phyloP scores from a whole-genome alignment of 2,329 filamentous ascomycete species.

The Orbilia ellipsospora region DNA sequence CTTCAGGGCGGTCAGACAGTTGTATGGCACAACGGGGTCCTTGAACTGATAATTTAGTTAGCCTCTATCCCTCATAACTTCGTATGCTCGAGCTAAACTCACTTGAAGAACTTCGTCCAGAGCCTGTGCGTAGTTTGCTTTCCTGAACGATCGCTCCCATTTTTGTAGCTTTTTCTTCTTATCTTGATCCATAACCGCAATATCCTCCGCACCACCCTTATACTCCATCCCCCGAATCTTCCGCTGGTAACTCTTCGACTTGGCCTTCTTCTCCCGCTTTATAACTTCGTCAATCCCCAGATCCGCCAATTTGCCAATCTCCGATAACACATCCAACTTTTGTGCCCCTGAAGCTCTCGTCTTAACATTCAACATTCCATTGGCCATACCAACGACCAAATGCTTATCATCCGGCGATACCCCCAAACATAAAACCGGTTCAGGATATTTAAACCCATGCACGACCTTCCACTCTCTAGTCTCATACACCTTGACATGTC shows the following conservation, averaged over 20 bases:
- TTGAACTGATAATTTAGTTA: slow-evolving; percentile 47
- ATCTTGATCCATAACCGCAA: slow-evolving; percentile 82
- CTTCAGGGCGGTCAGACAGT: slow-evolving; percentile 82
- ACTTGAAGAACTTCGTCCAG: slow-evolving; percentile 77
- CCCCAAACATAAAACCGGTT: slow-evolving; percentile 84
- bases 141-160: slow-evolving; percentile 86
- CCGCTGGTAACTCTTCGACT: slow-evolving; percentile 65
- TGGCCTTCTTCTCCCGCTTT: slow-evolving; percentile 69
- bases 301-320: slow-evolving; percentile 50
- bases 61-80: not conserved
- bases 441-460: slow-evolving; percentile 91
- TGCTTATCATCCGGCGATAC: slow-evolving; percentile 87
- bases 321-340: slow-evolving; percentile 64
- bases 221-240: slow-evolving; percentile 78
- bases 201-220: slow-evolving; percentile 84
- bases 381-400: slow-evolving; percentile 93
- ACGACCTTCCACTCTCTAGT: slow-evolving; percentile 95
- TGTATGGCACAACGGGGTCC: slow-evolving; percentile 67
- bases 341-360: slow-evolving; percentile 87
- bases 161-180: slow-evolving; percentile 74
- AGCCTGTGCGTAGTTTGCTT: slow-evolving; percentile 79
- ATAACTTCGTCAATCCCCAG: slow-evolving; percentile 52
- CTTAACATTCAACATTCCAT: slow-evolving; percentile 87
- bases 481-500: slow-evolving; percentile 97
- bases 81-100: not conserved